Evolutionary conservation across 163 green algal species (phyloP), one percentile per base, ranked within the genome.

Genomic region (Picocystis sp.): DNA sequence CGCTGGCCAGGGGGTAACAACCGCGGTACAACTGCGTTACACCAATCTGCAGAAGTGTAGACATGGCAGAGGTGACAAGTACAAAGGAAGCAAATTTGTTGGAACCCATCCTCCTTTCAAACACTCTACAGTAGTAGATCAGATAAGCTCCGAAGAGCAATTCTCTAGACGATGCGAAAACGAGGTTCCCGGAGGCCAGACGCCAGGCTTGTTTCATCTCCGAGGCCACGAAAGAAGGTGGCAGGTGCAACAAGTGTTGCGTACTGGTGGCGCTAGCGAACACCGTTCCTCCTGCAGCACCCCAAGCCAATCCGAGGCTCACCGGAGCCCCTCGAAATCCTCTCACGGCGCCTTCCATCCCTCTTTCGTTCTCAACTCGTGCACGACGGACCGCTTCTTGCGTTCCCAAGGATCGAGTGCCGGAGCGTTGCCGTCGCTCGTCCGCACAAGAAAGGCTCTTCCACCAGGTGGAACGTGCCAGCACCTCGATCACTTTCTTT

Each of bases 51-150:
- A 71, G 15, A 14, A 22, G 24, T 11, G 55, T 60, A 13, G 60
- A 56, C 1, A 66, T 14, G 23, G 34, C 53, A 2, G 50, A 35
- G 33, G 33, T 61, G 19, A 55, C 29, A 13, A 61, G 48, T 19
- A 59, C 43, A 15, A 67, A 78, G 13, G 45, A 49, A 11, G 58
- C 64, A 45, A 66, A 79, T 50, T 73, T 78, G 17, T 15, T 17
- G 21, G 69, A 62, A 3, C 77, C 76, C 22, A 55, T 52, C 24
- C 71, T 65, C 11, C 77, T 54, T 52, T 85, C 77, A 33, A 85
- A 58, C 2, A 79, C 0, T 13, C 76, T 47, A 53, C 77, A 85
- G 38, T 74, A 79, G 60, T 84, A 84, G 13, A 80, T 52, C 38
- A 84, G 44, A 11, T 61, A 43, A 0, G 62, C 52, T 2, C 73